Evolutionary conservation across 2,329 filamentous ascomycete species (phyloP).

Genomic region (Fusarium equiseti): DNA sequence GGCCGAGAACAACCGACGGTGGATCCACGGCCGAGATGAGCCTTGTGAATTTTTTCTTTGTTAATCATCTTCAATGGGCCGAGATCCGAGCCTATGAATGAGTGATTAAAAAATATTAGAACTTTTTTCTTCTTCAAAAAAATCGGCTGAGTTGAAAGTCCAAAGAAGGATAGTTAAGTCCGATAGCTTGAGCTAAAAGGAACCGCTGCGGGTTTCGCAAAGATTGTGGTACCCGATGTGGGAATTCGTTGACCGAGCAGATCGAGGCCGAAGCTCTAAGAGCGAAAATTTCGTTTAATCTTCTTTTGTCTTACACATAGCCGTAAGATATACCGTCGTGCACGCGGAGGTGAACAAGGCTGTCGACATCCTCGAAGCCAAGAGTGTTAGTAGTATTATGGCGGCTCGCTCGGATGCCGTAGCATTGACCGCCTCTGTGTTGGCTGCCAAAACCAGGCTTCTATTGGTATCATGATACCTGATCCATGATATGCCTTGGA

Average conservation of each 20-base stretch:
- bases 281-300: constrained; percentile 35
- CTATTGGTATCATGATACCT: constrained; percentile 35
- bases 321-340: not conserved
- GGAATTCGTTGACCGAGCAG: constrained; percentile 21
- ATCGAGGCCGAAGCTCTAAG: constrained; percentile 12
- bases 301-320: not conserved
- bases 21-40: constrained; percentile 23
- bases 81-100: constrained; percentile 7
- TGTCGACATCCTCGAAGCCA: not conserved
- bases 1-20: constrained; percentile 45
- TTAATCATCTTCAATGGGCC: constrained; percentile 2
- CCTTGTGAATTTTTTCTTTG: not conserved
- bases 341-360: not conserved
- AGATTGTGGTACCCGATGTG: constrained; percentile 19
- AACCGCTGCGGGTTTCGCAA: constrained; percentile 31
- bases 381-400: constrained; percentile 7
- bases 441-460: constrained; percentile 22
- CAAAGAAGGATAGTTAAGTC: constrained; percentile 22
- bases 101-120: constrained; percentile 22
- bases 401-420: constrained; percentile 35
- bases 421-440: constrained; percentile 36
- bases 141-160: constrained; percentile 19
- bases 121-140: not conserved
- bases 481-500: constrained; percentile 37
- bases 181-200: constrained; percentile 25